Base-by-base conservation (phyloP, 495 filamentous ascomycete species). In the Filosporella fistucella region DNA sequence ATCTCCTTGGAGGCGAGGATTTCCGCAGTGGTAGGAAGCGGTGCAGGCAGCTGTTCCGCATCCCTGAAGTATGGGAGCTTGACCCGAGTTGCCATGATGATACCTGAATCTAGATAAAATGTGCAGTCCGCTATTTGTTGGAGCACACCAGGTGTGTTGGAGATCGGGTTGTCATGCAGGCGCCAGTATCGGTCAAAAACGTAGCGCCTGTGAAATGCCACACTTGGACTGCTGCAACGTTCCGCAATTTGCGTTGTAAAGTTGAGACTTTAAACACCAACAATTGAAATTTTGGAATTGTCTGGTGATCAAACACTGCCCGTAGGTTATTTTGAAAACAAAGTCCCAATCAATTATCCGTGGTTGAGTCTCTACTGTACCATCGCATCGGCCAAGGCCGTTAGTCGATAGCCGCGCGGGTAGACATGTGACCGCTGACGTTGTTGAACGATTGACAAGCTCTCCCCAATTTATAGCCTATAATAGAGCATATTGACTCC, bases 1-100 rank as follows among this genome's bases (percentile, higher is more conserved):
- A 47, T 39, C 9, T 47, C 35, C 14, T 24, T 37, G 23, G 45
- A 47, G 4, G 34, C 45, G 4, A 28, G 20, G 17, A 47, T 47
- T 39, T 40, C 45, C 13, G 32, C 10, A 16, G 35, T 30, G 13
- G 45, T 25, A 23, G 45, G 45, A 5, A 47, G 32, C 5, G 34
- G 26, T 33, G 42, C 42, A 33, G 42, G 42, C 10, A 45, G 28
- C 25, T 33, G 10, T 21, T 20, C 29, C 3, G 28, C 7, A 11
- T 33, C 16, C 29, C 42, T 33, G 22, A 33, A 45, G 26, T 45
- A 45, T 33, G 42, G 42, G 28, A 45, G 25, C 4, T 6, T 35
- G 32, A n/a, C 13, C 13, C 5, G 32, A 35, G 13, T 16, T 5
- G 13, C 13, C 32, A 35, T 35, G n/a, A 35, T 35, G 18, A 6